Evolutionary conservation across 805 yeast genomes (phyloP), one percentile per base, ranked within the genome.

Genomic region (Wickerhamiella dianesei): DNA sequence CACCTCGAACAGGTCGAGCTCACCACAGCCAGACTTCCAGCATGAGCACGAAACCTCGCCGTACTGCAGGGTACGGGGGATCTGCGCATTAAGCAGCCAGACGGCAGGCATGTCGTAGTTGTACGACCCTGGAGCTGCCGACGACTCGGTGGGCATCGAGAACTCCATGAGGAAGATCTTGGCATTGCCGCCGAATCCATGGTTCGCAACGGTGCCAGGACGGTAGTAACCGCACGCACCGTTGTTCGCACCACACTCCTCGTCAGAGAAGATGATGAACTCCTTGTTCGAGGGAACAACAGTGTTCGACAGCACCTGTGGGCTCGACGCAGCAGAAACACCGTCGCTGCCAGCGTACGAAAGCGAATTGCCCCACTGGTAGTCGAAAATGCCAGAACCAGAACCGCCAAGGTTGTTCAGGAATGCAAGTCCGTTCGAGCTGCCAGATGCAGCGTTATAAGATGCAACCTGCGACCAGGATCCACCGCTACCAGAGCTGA

Each of bases 1-100:
- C 56, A 89, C 74, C 75, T 92, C 98, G 60, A 89, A 92, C 59
- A 87, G 72, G 69, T 92, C 98, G 59, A 92, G 73, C 73, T 92
- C 98, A 71, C 98, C 98, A 71, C 98, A 92, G 52, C 97, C 97
- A 47, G 94, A 74, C 46, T 75, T 59, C 98, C 98, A 92, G 76
- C 98, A 92, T 35, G 96, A 86, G 73, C 97, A 92, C 18, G 75
- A 63, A 21, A 79, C 64, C 50, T 71, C 70, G 65, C 96, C 96
- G 69, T 92, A 92, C 71, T 92, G 97, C 60, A 80, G 69, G 56
- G 96, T 88, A 75, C 98, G 85, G 69, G 98, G 96, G 62, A 88
- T 80, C 73, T 84, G 83, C 52, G 95, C 95, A 66, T 88, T 88
- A 64, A 88, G 77, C 66, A 88, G 71, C 97, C 97, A 88, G 58